phyloP scores from a whole-genome alignment of 2,329 filamentous ascomycete species.

The Salinomyces thailandicus region DNA sequence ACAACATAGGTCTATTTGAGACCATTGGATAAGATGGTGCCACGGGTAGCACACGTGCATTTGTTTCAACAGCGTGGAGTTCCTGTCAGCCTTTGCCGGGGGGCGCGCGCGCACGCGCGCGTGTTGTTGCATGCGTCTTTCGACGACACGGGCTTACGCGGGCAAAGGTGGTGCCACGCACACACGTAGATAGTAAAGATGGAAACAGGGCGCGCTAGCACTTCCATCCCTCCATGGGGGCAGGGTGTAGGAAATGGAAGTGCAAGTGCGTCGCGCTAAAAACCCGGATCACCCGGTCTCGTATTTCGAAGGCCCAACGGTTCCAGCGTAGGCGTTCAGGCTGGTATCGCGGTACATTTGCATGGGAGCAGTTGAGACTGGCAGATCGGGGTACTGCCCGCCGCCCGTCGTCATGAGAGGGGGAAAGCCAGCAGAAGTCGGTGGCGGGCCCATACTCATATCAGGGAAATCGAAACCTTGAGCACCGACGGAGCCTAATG shows the following conservation, averaged over 20 bases:
- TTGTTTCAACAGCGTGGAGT: neutral
- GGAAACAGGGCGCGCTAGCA: too few relatives aligned
- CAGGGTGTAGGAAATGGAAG: too few relatives aligned
- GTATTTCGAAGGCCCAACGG: conserved; percentile 1
- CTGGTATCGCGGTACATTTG: conserved; percentile 4
- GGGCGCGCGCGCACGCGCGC: too few relatives aligned
- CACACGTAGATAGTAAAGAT: too few relatives aligned
- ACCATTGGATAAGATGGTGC: too few relatives aligned
- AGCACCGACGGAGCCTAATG: conserved; percentile 5
- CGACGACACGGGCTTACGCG: too few relatives aligned
- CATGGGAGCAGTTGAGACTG: conserved; percentile 5
- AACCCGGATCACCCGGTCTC: neutral
- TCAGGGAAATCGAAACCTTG: conserved; percentile 3
- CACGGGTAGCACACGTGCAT: neutral
- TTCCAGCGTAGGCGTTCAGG: conserved; percentile 3
- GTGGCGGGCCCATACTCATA: neutral
- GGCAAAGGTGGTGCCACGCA: neutral
- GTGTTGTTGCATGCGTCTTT: too few relatives aligned
- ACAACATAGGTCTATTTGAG: too few relatives aligned
- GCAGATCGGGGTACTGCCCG: conserved; percentile 4
- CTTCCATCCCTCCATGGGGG: too few relatives aligned
- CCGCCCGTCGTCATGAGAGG: conserved; percentile 1
- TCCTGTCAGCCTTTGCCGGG: neutral
- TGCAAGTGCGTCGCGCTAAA: too few relatives aligned
- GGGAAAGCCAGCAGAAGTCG: conserved; percentile 1